A percentile compares a stretch with the other conserved stretches of the same genome.
These are phyloP conservation scores for Cornus controversa DNA, from an alignment of 148 eudicot species.

Conservation along the genomic window DNA sequence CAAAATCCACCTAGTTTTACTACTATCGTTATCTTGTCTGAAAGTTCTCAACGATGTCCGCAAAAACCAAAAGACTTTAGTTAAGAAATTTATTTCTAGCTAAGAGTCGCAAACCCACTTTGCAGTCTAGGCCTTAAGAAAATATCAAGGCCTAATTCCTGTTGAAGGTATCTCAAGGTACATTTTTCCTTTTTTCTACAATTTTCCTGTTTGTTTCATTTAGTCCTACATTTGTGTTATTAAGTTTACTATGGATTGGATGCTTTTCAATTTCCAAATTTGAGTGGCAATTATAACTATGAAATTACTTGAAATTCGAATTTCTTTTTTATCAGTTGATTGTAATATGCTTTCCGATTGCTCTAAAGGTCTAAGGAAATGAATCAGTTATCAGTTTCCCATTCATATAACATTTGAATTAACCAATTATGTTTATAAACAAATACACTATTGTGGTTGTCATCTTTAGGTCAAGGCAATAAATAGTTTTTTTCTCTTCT, in stretches of 20 bases:
- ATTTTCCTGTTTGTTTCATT: background rate
- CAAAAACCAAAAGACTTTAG: no score
- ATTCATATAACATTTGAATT: background rate
- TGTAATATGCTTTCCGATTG: background rate
- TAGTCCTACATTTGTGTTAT: background rate
- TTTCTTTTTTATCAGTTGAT: background rate
- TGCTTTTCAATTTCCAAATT: background rate
- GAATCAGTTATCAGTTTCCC: conserved; percentile 3
- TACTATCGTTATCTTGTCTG: no score
- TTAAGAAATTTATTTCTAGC: no score
- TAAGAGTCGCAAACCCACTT: no score
- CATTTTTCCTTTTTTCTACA: no score
- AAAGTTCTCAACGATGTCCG: no score
- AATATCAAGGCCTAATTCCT: no score
- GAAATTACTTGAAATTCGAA: background rate
- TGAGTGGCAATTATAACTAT: background rate
- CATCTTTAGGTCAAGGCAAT: background rate
- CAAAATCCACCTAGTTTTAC: no score
- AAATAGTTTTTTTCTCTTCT: background rate
- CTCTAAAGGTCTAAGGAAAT: background rate
- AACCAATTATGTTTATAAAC: background rate
- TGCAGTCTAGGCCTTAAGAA: no score
- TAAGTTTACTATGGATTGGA: background rate
- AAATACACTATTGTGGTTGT: background rate
- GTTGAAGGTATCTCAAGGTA: no score